Evolutionary conservation across 495 filamentous ascomycete species (phyloP), one percentile per base, ranked within the genome.

Genomic region (Glonium stellatum): DNA sequence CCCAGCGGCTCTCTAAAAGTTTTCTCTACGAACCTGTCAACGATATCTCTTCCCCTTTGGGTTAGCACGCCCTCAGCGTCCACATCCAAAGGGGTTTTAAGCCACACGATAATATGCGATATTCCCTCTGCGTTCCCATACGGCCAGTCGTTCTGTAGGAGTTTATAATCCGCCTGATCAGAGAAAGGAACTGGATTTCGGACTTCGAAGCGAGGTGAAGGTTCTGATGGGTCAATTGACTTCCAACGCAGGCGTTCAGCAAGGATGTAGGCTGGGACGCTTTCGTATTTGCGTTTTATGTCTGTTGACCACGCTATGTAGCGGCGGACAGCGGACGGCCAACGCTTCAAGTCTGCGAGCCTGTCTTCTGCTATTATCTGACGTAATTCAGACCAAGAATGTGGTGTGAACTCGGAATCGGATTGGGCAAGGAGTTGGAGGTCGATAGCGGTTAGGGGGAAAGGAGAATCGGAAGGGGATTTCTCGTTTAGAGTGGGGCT

Each of bases 81-180:
- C 0, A 77, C 80, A 0, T 80, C 65, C 51, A 89, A 82, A 4
- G 75, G 70, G 9, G 81, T 81, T 70, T 82, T 81, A 39, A 76
- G 67, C 87, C 87, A 90, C 46, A 84, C 83, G 3, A 88, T 79
- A 27, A 90, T 75, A 68, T 90, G 87, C n/a, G 75, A 57, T 66
- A 96, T 87, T 35, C 84, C 86, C 5, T 82, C 76, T 0, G 69
- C 80, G 25, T 92, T 68, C 0, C 87, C 92, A 70, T 97, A 96
- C 0, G 90, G 90, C 92, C 92, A 97, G 76, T 96, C 90, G 67
- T 97, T 97, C 58, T 79, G 76, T 27, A 95, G 75, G 59, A 95
- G 85, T 63, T 80, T 84, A 72, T 82, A 90, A 76, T 95, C 90
- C 49, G 77, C 76, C 21, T 79, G 74, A 62, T 90, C 78, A 42